Percentiles rank a stretch among this genome's conserved stretches.
phyloP scores from a whole-genome alignment of 1,284 basidiomycete species.

The Porogramme epimiltina region DNA sequence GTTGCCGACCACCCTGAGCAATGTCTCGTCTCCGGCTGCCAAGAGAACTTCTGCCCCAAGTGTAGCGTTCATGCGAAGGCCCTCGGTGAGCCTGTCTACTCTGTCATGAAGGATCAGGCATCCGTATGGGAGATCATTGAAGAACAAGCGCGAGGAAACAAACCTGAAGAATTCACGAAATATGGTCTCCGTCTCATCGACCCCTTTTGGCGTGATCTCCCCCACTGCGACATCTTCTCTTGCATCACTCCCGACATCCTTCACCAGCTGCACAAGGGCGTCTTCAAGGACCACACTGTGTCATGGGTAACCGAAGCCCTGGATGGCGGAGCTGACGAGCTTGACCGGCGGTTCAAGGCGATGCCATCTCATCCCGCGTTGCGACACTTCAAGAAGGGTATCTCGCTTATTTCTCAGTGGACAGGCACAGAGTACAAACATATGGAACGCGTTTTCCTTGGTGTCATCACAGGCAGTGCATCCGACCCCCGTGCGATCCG shows the following conservation, averaged over 20 bases:
- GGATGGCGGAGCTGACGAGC: slow-evolving; percentile 16
- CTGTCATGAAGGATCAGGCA: slow-evolving; percentile 5
- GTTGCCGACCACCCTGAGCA: slow-evolving; percentile 49
- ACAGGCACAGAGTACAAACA: slow-evolving; percentile 30
- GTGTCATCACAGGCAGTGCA: slow-evolving; percentile 19
- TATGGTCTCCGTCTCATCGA: slow-evolving; percentile 13
- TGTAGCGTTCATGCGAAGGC: slow-evolving; percentile 9
- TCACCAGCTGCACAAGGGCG: slow-evolving; percentile 32
- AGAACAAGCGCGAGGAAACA: background rate
- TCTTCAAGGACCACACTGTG: slow-evolving; percentile 33
- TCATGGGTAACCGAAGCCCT: slow-evolving; percentile 21
- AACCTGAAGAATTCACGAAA: slow-evolving; percentile 7
- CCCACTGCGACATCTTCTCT: slow-evolving; percentile 26
- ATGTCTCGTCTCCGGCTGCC: slow-evolving; percentile 24
- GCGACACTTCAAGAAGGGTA: slow-evolving; percentile 26
- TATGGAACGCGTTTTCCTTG: slow-evolving; percentile 28
- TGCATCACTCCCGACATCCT: slow-evolving; percentile 30
- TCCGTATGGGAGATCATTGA: slow-evolving; percentile 4
- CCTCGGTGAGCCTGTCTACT: slow-evolving; percentile 8
- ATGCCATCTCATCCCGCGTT: slow-evolving; percentile 22
- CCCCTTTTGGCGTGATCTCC: slow-evolving; percentile 29
- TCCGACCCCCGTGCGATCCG: background rate
- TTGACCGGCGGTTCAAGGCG: slow-evolving; percentile 25
- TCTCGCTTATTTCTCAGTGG: slow-evolving; percentile 26
- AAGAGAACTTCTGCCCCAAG: slow-evolving; percentile 26